Evolutionary conservation across 768 basidiomycete genomes (phyloP).

Genomic region (Astraeus odoratus): DNA sequence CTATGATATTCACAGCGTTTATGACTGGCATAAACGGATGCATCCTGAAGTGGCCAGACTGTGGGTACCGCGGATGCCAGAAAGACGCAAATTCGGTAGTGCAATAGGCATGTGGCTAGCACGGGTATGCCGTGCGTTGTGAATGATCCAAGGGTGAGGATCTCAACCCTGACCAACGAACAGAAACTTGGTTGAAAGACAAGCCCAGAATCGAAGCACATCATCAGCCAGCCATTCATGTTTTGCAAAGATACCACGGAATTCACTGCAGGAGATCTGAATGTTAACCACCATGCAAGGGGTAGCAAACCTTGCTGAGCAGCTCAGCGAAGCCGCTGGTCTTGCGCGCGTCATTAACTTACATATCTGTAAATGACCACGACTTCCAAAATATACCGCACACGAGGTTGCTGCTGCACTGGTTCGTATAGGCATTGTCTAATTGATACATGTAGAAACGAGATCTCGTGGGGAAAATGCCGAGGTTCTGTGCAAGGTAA

Average conservation of each 20-base stretch:
- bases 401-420: slow-evolving; percentile 8
- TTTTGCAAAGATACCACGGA: slow-evolving; percentile 17
- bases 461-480: slow-evolving; percentile 8
- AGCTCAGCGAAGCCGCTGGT: slow-evolving; percentile 24
- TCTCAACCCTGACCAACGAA: slow-evolving; percentile 18
- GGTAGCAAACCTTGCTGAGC: slow-evolving; percentile 19
- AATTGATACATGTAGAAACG: slow-evolving; percentile 6
- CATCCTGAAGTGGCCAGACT: slow-evolving; percentile 18
- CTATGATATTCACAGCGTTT: slow-evolving; percentile 8
- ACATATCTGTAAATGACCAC: slow-evolving; percentile 13
- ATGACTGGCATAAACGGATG: slow-evolving; percentile 11
- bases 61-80: slow-evolving; percentile 18
- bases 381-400: slow-evolving; percentile 5
- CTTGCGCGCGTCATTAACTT: slow-evolving; percentile 16
- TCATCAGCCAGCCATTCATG: slow-evolving; percentile 3
- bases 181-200: slow-evolving; percentile 8
- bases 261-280: slow-evolving; percentile 8
- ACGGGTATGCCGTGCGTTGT: slow-evolving; percentile 30
- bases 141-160: slow-evolving; percentile 28
- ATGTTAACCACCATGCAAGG: slow-evolving; percentile 20
- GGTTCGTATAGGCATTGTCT: slow-evolving; percentile 7
- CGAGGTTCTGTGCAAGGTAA: slow-evolving; percentile 7
- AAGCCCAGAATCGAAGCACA: slow-evolving; percentile 14
- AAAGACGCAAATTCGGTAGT: slow-evolving; percentile 26
- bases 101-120: slow-evolving; percentile 24